Evolutionary conservation across 148 eudicot genomes (phyloP).

Genomic region (Camellia lanceoleosa): DNA sequence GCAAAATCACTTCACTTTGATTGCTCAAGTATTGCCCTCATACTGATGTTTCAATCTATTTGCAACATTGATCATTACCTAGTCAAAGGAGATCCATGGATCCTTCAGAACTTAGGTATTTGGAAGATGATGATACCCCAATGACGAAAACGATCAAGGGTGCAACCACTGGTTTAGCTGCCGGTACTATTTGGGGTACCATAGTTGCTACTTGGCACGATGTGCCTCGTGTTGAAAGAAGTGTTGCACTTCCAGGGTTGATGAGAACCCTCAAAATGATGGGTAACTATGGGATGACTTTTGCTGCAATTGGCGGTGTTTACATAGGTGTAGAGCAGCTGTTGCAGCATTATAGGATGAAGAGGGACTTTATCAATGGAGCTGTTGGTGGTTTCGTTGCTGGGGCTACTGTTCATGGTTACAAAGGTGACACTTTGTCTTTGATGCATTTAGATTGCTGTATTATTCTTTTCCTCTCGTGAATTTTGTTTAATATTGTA

Average conservation of each 20-base stretch:
- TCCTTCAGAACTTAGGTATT: constrained; percentile 54
- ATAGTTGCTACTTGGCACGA: constrained; percentile 97
- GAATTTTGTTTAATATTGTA: not conserved
- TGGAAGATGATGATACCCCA: constrained; percentile 67
- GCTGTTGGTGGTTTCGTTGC: constrained; percentile 96
- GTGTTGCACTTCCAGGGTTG: constrained; percentile 83
- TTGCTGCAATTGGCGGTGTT: constrained; percentile 95
- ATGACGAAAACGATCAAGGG: constrained; percentile 68
- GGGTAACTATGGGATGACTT: constrained; percentile 85
- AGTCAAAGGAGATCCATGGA: constrained; percentile 30
- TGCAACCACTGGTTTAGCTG: constrained; percentile 64
- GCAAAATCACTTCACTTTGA: not conserved
- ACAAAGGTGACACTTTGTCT: constrained; percentile 48
- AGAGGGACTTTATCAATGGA: constrained; percentile 90
- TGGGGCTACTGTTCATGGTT: constrained; percentile 84
- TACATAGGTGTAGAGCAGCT: constrained; percentile 91
- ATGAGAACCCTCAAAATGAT: constrained; percentile 95
- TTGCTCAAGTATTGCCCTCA: not conserved
- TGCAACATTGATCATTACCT: not conserved
- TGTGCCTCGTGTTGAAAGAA: constrained; percentile 96
- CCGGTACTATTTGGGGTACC: constrained; percentile 89
- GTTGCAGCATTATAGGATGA: constrained; percentile 66
- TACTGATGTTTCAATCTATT: not conserved
- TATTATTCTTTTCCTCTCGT: not conserved
- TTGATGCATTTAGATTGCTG: not conserved